Evolutionary conservation across 441 rosid genomes (phyloP).

Genomic region (Gossypium laxum): DNA sequence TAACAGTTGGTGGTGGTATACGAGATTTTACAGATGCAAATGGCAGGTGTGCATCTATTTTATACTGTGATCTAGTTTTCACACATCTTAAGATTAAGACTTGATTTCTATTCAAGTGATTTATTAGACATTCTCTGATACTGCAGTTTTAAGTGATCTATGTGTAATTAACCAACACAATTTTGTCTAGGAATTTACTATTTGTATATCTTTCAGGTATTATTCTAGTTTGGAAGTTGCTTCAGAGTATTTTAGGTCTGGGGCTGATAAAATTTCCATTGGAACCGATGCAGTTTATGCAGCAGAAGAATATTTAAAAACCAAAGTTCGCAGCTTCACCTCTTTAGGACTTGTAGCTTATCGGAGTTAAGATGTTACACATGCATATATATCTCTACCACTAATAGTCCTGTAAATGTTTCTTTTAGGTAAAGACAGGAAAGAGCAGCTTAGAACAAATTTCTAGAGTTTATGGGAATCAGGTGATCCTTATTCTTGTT

Average conservation of each 20-base stretch:
- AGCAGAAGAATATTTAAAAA: conserved; percentile 72
- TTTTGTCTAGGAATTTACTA: neutral
- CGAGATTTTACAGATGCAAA: conserved; percentile 88
- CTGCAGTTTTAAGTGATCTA: neutral
- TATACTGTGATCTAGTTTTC: neutral
- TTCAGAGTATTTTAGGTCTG: conserved; percentile 88
- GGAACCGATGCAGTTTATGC: conserved; percentile 94
- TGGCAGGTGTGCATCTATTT: conserved; percentile 48
- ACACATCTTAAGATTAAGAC: neutral
- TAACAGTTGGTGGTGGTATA: conserved; percentile 95
- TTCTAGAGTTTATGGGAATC: conserved; percentile 87
- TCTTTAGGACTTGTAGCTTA: conserved; percentile 6
- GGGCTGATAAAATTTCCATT: conserved; percentile 87
- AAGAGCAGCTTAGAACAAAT: conserved; percentile 87
- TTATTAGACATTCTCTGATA: neutral
- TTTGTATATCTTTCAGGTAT: conserved; percentile 37
- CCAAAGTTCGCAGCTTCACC: conserved; percentile 43
- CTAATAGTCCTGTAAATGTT: conserved; percentile 16
- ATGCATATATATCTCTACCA: conserved; percentile 10
- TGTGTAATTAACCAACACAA: neutral
- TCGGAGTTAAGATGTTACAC: neutral
- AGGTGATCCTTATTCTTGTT: conserved; percentile 40
- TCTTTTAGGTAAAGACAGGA: conserved; percentile 65
- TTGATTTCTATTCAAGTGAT: neutral
- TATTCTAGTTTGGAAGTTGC: conserved; percentile 98